These are phyloP conservation scores for Beta corolliflora DNA, from an alignment of 179 eudicot genomes.

Conservation along the genomic window DNA sequence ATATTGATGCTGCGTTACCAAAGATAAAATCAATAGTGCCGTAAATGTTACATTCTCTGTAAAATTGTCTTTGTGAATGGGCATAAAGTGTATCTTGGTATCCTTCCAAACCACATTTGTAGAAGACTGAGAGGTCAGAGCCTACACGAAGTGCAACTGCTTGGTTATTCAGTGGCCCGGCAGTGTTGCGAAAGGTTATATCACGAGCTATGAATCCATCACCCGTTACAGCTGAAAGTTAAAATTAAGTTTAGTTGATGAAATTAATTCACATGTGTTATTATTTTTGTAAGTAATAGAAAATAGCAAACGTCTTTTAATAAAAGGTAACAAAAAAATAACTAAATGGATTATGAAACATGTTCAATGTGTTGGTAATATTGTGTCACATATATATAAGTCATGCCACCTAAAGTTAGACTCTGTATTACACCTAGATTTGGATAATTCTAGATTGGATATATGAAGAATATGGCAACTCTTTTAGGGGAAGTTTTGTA, in stretches of 20 bases:
- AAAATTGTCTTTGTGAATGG: slow-evolving; percentile 48
- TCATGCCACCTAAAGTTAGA: too few relatives aligned
- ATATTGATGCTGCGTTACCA: slow-evolving; percentile 52
- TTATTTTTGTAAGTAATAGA: background rate
- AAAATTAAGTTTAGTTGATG: too few relatives aligned
- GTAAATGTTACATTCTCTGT: slow-evolving; percentile 41
- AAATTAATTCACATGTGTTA: too few relatives aligned
- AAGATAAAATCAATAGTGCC: slow-evolving; percentile 60
- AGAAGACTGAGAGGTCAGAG: slow-evolving; percentile 45
- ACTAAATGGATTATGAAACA: too few relatives aligned
- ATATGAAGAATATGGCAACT: too few relatives aligned
- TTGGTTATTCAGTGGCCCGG: slow-evolving; percentile 41
- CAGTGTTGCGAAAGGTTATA: slow-evolving; percentile 52
- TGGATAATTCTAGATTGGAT: too few relatives aligned
- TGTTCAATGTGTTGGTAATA: too few relatives aligned
- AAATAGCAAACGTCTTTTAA: too few relatives aligned
- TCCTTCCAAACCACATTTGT: slow-evolving; percentile 42
- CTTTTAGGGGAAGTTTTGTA: too few relatives aligned
- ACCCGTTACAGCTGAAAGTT: slow-evolving; percentile 33
- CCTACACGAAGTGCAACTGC: slow-evolving; percentile 53
- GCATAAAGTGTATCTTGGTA: slow-evolving; percentile 62
- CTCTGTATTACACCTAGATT: too few relatives aligned
- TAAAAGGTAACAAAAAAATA: too few relatives aligned
- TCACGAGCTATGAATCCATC: slow-evolving; percentile 47
- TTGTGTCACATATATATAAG: too few relatives aligned